These are phyloP conservation scores for Zizania latifolia DNA, from an alignment of 176 grass and related monocot genomes.

Conservation along the genomic window DNA sequence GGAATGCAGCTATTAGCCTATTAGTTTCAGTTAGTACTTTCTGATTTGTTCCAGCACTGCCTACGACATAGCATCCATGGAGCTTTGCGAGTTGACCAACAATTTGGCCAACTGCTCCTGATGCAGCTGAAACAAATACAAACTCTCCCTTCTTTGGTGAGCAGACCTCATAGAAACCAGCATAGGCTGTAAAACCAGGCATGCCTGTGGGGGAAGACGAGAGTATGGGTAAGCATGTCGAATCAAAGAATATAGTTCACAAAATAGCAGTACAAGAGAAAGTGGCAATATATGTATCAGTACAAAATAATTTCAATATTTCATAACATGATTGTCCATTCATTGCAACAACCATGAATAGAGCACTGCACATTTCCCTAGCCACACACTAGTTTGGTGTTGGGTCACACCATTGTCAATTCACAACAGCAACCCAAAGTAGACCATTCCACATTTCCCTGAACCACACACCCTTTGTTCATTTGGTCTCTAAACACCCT, in stretches of 20 bases:
- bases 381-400: background rate
- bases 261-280: background rate
- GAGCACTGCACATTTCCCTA: background rate
- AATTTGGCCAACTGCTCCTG: conserved; percentile 87
- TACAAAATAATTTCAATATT: background rate
- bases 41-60: conserved; percentile 67
- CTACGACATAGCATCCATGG: conserved; percentile 77
- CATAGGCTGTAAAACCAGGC: conserved; percentile 96
- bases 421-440: background rate
- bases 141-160: conserved; percentile 72
- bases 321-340: no score
- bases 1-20: background rate
- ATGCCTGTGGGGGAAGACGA: conserved; percentile 34
- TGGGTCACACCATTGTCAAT: background rate
- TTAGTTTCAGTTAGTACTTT: conserved; percentile 33
- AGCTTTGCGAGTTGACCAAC: conserved; percentile 92
- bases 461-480: background rate
- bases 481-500: background rate
- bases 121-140: conserved; percentile 90
- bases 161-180: conserved; percentile 71
- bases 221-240: background rate
- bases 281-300: background rate
- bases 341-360: background rate
- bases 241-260: background rate
- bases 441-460: background rate